Percentiles rank a stretch among this genome's conserved stretches.
These are phyloP conservation scores for Backusella macrospora DNA, from an alignment of 192 early-diverging fungal genomes.

Conservation along the genomic window DNA sequence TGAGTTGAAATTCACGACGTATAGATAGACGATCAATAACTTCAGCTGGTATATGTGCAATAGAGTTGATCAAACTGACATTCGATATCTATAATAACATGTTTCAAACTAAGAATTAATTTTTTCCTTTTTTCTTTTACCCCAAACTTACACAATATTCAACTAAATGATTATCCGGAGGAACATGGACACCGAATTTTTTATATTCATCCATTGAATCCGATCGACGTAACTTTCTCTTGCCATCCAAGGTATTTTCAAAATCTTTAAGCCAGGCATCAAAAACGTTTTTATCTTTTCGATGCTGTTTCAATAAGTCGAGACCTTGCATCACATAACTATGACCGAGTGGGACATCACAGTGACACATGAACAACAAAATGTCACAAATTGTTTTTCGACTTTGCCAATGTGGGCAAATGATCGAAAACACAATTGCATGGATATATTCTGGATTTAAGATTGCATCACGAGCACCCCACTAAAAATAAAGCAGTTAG, in stretches of 20 bases:
- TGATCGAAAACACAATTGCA: conserved; percentile 73
- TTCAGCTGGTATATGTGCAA: conserved; percentile 69
- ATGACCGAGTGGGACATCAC: conserved; percentile 72
- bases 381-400: conserved; percentile 75
- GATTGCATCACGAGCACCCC: conserved; percentile 75
- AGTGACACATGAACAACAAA: conserved; percentile 75
- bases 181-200: conserved; percentile 56
- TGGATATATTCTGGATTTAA: conserved; percentile 69
- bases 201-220: conserved; percentile 71
- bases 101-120: too few relatives aligned
- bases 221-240: conserved; percentile 69
- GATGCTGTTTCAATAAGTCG: conserved; percentile 71
- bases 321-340: conserved; percentile 72
- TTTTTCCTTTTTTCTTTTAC: not conserved
- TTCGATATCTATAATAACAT: conserved; percentile 56
- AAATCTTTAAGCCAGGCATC: conserved; percentile 77
- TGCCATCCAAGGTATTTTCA: conserved; percentile 73
- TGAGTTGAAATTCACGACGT: conserved; percentile 70
- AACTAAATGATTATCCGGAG: conserved; percentile 69
- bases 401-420: conserved; percentile 71
- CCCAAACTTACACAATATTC: conserved; percentile 64
- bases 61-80: conserved; percentile 74
- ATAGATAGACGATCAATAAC: conserved; percentile 70
- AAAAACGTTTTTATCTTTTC: conserved; percentile 59
- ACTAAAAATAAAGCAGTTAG: conserved; percentile 36